These are phyloP conservation scores for Pachysandra terminalis DNA, from an alignment of 164 flowering plant genomes.

Conservation along the genomic window DNA sequence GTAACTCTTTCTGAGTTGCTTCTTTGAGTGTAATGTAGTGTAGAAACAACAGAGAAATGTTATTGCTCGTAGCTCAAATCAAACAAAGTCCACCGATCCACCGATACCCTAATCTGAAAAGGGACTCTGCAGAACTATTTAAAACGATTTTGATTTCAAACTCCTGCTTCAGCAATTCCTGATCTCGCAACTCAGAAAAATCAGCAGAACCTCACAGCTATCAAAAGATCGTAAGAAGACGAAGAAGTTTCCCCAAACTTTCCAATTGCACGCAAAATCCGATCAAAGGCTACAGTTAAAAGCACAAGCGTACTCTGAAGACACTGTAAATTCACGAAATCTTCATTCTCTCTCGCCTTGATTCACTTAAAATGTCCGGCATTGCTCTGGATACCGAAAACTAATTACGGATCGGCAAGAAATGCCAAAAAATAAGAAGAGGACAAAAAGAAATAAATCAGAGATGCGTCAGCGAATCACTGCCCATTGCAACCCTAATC, in stretches of 20 bases:
- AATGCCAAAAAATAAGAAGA: background rate
- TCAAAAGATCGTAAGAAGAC: background rate
- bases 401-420: background rate
- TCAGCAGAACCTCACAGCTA: background rate
- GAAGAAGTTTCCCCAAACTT: background rate
- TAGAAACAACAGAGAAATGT: background rate
- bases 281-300: background rate
- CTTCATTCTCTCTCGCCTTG: background rate
- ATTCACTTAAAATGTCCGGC: conserved; percentile 5
- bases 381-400: background rate
- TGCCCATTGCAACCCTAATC: background rate
- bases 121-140: background rate
- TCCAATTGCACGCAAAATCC: background rate
- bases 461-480: background rate
- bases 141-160: background rate
- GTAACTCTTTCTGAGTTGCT: background rate
- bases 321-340: background rate
- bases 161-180: no score
- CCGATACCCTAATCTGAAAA: background rate
- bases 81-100: no score
- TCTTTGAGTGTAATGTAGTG: background rate
- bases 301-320: background rate
- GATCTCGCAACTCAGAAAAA: background rate
- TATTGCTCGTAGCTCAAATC: background rate
- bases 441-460: background rate